These are phyloP conservation scores for Anacardium occidentale DNA, from an alignment of 345 rosid species.

Conservation along the genomic window DNA sequence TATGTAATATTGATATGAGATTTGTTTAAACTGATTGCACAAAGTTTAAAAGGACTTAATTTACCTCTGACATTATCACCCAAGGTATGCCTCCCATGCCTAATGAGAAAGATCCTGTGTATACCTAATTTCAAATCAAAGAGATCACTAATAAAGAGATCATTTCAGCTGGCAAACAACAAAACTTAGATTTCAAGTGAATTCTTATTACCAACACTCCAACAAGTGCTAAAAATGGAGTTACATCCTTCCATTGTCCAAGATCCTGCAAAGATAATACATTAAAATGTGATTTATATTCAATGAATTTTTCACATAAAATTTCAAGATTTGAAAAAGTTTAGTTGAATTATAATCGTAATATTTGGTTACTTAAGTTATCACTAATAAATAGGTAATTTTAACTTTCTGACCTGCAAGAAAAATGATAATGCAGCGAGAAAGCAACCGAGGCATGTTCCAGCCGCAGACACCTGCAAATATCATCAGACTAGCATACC, in stretches of 20 bases:
- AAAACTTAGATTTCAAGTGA: neutral
- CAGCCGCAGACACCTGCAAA: slow-evolving; percentile 76
- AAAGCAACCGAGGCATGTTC: slow-evolving; percentile 78
- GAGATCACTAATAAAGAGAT: neutral
- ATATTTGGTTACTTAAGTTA: too few relatives aligned
- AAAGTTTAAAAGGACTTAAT: too few relatives aligned
- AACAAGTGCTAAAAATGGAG: slow-evolving; percentile 48
- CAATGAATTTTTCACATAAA: too few relatives aligned
- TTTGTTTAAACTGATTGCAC: too few relatives aligned
- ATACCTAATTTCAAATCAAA: slow-evolving; percentile 29
- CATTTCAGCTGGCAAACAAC: neutral
- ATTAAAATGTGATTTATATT: too few relatives aligned
- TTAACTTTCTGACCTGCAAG: slow-evolving; percentile 40
- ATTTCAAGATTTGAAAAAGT: too few relatives aligned
- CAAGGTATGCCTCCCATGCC: slow-evolving; percentile 83
- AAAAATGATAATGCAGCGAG: slow-evolving; percentile 54
- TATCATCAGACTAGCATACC: neutral
- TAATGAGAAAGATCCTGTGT: slow-evolving; percentile 45
- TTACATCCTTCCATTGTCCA: slow-evolving; percentile 32
- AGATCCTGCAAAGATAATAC: slow-evolving; percentile 41
- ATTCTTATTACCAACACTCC: slow-evolving; percentile 49
- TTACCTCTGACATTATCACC: slow-evolving; percentile 85
- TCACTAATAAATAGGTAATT: neutral
- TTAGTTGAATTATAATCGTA: too few relatives aligned
- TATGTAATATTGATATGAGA: too few relatives aligned